phyloP scores from a whole-genome alignment of 2,329 filamentous ascomycete genomes.

The Paracorniculantispora psalliotae region DNA sequence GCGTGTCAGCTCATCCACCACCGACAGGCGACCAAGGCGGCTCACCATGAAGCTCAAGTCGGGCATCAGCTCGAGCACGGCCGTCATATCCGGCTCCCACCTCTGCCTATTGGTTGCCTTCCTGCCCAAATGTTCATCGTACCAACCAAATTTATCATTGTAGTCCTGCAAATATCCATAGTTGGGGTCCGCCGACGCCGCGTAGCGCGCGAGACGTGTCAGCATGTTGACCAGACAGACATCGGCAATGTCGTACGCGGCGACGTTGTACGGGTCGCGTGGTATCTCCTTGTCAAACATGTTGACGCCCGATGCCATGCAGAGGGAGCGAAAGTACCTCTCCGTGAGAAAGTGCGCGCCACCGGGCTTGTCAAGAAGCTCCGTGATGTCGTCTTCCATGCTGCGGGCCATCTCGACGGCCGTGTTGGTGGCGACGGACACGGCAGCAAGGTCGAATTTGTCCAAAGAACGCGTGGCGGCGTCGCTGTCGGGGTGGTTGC shows the following conservation, averaged over 20 bases:
- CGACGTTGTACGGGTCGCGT: constrained; percentile 12
- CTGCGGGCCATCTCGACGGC: constrained; percentile 19
- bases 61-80: constrained; percentile 15
- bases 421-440: constrained; percentile 18
- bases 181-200: neutral
- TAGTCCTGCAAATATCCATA: constrained; percentile 6
- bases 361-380: constrained; percentile 14
- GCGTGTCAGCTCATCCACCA: constrained; percentile 21
- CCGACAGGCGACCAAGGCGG: neutral
- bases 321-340: constrained; percentile 9
- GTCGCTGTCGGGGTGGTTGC: too few species aligned
- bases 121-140: constrained; percentile 13
- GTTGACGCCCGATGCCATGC: constrained; percentile 7
- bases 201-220: constrained; percentile 4
- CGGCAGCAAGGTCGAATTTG: constrained; percentile 18
- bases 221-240: constrained; percentile 4
- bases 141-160: constrained; percentile 20
- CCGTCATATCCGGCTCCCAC: constrained; percentile 16
- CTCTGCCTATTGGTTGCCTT: neutral
- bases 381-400: constrained; percentile 42
- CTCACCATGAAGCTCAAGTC: constrained; percentile 15
- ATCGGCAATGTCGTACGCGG: constrained; percentile 16
- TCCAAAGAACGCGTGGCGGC: too few species aligned
- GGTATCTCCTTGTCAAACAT: neutral
- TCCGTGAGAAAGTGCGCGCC: neutral